Evolutionary conservation across 2,329 filamentous ascomycete genomes (phyloP).

Genomic region (Ceratocystis colombiana): DNA sequence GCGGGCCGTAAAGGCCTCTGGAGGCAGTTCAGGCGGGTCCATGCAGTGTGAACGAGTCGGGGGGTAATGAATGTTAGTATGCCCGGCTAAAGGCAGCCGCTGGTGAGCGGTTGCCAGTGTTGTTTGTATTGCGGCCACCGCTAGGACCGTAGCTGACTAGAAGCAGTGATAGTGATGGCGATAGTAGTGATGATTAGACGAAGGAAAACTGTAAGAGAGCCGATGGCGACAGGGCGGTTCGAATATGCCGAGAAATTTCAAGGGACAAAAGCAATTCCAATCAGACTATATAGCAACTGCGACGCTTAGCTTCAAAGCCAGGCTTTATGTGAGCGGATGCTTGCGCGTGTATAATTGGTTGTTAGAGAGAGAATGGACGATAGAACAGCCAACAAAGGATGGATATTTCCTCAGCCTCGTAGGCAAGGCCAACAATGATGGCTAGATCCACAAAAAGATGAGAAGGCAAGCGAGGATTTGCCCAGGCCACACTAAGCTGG

Average conservation of each 20-base stretch:
- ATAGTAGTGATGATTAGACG: not conserved
- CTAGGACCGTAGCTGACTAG: not conserved
- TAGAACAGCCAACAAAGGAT: not conserved
- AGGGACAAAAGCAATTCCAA: not conserved
- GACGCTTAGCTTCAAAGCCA: not conserved
- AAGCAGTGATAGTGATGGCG: not conserved
- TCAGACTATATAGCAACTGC: not conserved
- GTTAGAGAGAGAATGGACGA: not conserved
- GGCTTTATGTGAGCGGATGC: not conserved
- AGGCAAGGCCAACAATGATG: constrained; percentile 7
- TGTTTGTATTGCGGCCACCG: constrained; percentile 4
- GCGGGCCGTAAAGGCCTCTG: constrained; percentile 61
- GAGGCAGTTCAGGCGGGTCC: constrained; percentile 25
- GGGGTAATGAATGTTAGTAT: not conserved
- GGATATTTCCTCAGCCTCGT: constrained; percentile 16
- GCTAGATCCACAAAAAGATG: not conserved
- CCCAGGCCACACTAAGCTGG: not conserved
- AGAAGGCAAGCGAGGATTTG: not conserved
- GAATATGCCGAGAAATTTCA: too few relatives aligned
- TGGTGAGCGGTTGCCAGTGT: constrained; percentile 16
- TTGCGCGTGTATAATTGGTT: constrained; percentile 1
- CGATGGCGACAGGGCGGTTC: too few relatives aligned
- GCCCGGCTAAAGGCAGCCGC: constrained; percentile 13
- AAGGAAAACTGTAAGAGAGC: not conserved
- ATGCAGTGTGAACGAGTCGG: constrained; percentile 21